Percentiles rank a stretch among this genome's conserved stretches.
These are phyloP conservation scores for Fusarium sterilihyphosum DNA, from an alignment of 2,329 filamentous ascomycete genomes.

Conservation along the genomic window DNA sequence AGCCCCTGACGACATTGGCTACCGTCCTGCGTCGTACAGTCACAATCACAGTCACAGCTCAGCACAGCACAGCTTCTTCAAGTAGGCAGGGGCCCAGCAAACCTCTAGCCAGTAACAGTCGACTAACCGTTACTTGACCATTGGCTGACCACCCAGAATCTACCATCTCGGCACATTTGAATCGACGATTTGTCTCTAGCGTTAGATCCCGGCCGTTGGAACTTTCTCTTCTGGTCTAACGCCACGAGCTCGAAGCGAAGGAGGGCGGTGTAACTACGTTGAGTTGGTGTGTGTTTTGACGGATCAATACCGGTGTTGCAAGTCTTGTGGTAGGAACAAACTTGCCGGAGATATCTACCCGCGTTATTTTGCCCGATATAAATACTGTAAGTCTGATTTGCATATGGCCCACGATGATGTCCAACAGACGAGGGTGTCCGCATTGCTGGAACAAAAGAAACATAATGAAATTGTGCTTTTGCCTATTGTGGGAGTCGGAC, in stretches of 20 bases:
- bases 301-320: background rate
- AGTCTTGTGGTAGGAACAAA: background rate
- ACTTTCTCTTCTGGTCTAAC: constrained; percentile 6
- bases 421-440: background rate
- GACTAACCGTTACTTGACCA: constrained; percentile 13
- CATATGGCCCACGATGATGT: background rate
- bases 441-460: constrained; percentile 5
- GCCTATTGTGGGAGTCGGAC: background rate
- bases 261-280: constrained; percentile 11
- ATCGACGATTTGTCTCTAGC: constrained; percentile 28
- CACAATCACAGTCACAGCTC: background rate
- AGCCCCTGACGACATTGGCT: constrained; percentile 35
- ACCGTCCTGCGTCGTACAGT: constrained; percentile 11
- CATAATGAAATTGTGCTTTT: background rate
- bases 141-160: constrained; percentile 8
- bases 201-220: constrained; percentile 36
- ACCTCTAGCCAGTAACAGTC: constrained; percentile 21
- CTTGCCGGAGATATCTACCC: constrained; percentile 20
- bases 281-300: background rate
- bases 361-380: constrained; percentile 6
- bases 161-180: constrained; percentile 5
- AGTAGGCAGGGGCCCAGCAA: background rate
- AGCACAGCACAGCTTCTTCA: constrained; percentile 6
- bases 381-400: background rate
- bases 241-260: constrained; percentile 24